Evolutionary conservation across 2,329 filamentous ascomycete genomes (phyloP).

Genomic region (Lizonia empirigonia): DNA sequence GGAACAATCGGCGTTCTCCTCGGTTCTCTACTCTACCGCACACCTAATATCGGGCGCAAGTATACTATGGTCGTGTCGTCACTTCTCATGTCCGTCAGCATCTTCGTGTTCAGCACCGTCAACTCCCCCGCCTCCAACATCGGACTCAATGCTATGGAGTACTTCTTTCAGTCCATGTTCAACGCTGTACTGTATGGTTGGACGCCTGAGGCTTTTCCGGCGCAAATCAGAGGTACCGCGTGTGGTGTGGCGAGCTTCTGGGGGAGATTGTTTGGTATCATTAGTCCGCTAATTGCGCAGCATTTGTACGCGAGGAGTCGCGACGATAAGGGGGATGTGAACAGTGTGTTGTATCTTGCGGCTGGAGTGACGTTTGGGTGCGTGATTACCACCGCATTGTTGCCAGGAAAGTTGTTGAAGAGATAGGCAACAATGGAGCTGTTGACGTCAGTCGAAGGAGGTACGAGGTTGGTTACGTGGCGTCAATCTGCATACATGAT

Average conservation of each 20-base stretch:
- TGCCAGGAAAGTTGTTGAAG: conserved; percentile 47
- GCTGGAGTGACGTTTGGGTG: conserved; percentile 61
- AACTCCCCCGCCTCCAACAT: conserved; percentile 55
- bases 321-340: conserved; percentile 48
- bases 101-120: conserved; percentile 54
- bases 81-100: conserved; percentile 51
- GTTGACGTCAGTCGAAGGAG: background rate
- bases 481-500: background rate
- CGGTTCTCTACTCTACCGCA: conserved; percentile 55
- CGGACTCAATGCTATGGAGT: conserved; percentile 58
- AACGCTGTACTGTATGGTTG: conserved; percentile 60
- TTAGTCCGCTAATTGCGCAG: conserved; percentile 62
- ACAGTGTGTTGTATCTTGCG: conserved; percentile 62
- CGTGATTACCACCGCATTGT: conserved; percentile 56
- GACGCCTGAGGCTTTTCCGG: conserved; percentile 59
- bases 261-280: conserved; percentile 63
- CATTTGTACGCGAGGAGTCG: conserved; percentile 43
- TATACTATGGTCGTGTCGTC: conserved; percentile 54
- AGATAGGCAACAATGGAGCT: background rate
- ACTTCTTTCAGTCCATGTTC: conserved; percentile 60
- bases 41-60: conserved; percentile 52
- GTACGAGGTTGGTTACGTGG: background rate
- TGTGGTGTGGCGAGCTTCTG: conserved; percentile 64
- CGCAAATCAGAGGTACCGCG: conserved; percentile 58
- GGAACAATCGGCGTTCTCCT: conserved; percentile 59